These are phyloP conservation scores for Ambispora gerdemannii DNA, from an alignment of 192 early-diverging fungal species.

Conservation along the genomic window DNA sequence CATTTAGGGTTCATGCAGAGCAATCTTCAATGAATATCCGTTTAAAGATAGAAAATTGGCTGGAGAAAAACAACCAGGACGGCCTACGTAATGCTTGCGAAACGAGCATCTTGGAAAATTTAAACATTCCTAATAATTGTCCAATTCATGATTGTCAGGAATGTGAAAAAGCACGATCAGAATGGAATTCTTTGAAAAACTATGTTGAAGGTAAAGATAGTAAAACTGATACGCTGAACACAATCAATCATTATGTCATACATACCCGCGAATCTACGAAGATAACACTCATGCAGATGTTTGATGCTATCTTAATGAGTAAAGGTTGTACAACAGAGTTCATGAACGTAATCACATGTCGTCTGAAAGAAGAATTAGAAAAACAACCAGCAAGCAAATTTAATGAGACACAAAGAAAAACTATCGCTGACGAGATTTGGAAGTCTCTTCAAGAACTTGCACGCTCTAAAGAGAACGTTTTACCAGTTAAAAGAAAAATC, in stretches of 20 bases:
- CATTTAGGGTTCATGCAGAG: too few relatives aligned
- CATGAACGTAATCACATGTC: conserved; percentile 4
- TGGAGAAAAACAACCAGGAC: too few relatives aligned
- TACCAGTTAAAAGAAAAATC: conserved; percentile 1
- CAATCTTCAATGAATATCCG: too few relatives aligned
- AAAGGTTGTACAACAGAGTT: conserved; percentile 16
- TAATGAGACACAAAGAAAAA: not conserved
- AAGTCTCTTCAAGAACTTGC: not conserved
- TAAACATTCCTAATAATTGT: too few relatives aligned
- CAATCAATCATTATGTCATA: conserved; percentile 16
- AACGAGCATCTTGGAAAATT: too few relatives aligned
- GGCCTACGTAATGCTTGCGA: too few relatives aligned
- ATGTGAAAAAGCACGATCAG: too few relatives aligned
- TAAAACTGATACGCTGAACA: conserved; percentile 5
- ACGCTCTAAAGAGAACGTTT: not conserved
- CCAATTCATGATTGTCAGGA: too few relatives aligned
- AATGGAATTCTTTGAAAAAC: too few relatives aligned
- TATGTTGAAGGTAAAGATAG: conserved; percentile 8
- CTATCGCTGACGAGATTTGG: conserved; percentile 11
- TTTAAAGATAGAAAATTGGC: too few relatives aligned
- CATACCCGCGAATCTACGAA: not conserved
- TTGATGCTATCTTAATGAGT: not conserved
- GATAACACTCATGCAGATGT: conserved; percentile 14
- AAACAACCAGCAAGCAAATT: not conserved
- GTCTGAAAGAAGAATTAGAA: not conserved